phyloP scores from a whole-genome alignment of 208 protist species.

The Acanthamoeba quina region DNA sequence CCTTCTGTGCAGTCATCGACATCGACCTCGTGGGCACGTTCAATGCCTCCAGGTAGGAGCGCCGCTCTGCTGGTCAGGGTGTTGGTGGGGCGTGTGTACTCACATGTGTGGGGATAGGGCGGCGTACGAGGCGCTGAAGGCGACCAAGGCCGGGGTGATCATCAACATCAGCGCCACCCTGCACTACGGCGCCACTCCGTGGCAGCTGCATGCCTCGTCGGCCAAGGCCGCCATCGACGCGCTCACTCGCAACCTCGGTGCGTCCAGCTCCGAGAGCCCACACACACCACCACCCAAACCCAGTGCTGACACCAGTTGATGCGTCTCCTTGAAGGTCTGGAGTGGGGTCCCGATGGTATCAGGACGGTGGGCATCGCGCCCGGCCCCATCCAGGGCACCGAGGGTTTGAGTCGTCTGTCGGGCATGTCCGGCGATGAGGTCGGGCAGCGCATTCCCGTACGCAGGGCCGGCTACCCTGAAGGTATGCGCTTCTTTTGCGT shows the following conservation, averaged over 20 bases:
- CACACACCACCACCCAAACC: not conserved
- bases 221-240: slow-evolving; percentile 78
- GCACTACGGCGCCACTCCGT: slow-evolving; percentile 78
- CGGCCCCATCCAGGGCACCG: slow-evolving; percentile 80
- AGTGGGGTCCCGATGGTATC: slow-evolving; percentile 79
- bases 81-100: not conserved
- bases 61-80: too few species aligned
- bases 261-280: not conserved
- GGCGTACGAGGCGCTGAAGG: slow-evolving; percentile 71
- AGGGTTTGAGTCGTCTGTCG: slow-evolving; percentile 62
- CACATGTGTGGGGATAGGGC: slow-evolving; percentile 13
- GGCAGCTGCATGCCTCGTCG: slow-evolving; percentile 70
- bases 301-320: not conserved
- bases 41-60: slow-evolving; percentile 36
- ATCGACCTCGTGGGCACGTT: slow-evolving; percentile 83
- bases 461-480: slow-evolving; percentile 17
- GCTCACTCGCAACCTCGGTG: slow-evolving; percentile 58
- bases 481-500: not conserved
- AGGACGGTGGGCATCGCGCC: slow-evolving; percentile 74
- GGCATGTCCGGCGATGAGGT: not conserved
- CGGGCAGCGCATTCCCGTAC: not conserved
- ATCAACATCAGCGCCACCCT: slow-evolving; percentile 84
- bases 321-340: slow-evolving; percentile 63
- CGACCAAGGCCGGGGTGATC: slow-evolving; percentile 48
- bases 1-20: slow-evolving; percentile 63